A percentile compares a stretch with the other conserved stretches of the same genome.
These are phyloP conservation scores for Pneumocystis carinii DNA, from an alignment of 1,139 yeast genomes.

Conservation along the genomic window DNA sequence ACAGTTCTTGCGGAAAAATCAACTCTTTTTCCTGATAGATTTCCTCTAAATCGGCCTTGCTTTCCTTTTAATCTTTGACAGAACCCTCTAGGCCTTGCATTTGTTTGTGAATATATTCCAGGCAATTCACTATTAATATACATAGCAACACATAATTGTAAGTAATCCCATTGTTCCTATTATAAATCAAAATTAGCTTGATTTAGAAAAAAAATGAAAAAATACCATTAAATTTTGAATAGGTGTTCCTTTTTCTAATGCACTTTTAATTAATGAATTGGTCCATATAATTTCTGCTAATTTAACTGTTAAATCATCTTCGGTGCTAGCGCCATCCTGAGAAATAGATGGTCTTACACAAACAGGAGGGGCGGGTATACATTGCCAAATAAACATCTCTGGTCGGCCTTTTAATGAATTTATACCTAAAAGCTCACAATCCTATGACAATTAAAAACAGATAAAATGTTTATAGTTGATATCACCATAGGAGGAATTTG, in stretches of 20 bases:
- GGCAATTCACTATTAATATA: constrained; percentile 88
- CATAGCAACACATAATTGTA: constrained; percentile 91
- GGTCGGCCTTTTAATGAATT: constrained; percentile 89
- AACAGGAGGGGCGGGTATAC: constrained; percentile 96
- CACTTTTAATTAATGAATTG: constrained; percentile 79
- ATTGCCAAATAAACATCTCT: constrained; percentile 92
- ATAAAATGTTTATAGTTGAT: not conserved
- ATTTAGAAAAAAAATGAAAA: not conserved
- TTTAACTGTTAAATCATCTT: constrained; percentile 93
- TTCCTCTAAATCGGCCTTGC: constrained; percentile 97
- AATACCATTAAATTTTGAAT: constrained; percentile 63
- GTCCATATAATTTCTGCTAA: constrained; percentile 95
- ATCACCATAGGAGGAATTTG: constrained; percentile 49
- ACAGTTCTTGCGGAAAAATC: constrained; percentile 98
- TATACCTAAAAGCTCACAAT: constrained; percentile 84
- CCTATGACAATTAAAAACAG: constrained; percentile 22
- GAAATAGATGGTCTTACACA: constrained; percentile 96
- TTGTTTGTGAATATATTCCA: constrained; percentile 27
- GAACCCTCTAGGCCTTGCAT: constrained; percentile 74
- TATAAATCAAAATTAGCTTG: not conserved
- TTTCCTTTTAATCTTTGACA: constrained; percentile 97
- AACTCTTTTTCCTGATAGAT: constrained; percentile 93
- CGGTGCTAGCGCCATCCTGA: constrained; percentile 88
- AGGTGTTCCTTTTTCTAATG: constrained; percentile 86
- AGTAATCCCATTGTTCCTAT: constrained; percentile 87